Evolutionary conservation across 1,284 basidiomycete genomes (phyloP).

Genomic region (Polyporus tsugae): DNA sequence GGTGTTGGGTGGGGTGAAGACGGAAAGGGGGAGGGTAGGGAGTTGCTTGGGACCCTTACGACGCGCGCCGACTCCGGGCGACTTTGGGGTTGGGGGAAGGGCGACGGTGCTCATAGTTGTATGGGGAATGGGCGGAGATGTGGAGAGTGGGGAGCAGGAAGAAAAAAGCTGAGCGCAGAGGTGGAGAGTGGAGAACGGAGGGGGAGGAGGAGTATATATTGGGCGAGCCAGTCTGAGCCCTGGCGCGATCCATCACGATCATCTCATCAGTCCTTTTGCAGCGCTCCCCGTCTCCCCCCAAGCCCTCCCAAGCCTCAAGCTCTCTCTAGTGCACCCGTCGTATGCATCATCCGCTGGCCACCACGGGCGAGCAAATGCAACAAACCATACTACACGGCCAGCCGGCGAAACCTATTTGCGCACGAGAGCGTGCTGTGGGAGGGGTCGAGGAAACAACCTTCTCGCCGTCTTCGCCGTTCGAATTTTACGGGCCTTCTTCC

Average conservation of each 20-base stretch:
- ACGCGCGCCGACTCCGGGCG: constrained; percentile 55
- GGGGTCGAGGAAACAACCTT: not conserved
- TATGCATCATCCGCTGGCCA: not conserved
- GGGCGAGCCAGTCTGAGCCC: not conserved
- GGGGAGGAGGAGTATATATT: constrained; percentile 19
- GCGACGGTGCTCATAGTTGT: constrained; percentile 38
- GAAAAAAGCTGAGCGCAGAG: constrained; percentile 11
- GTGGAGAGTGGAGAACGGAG: constrained; percentile 11
- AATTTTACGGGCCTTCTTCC: constrained; percentile 1
- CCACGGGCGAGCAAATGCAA: not conserved
- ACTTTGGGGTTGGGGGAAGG: constrained; percentile 44
- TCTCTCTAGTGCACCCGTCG: not conserved
- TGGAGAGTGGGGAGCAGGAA: constrained; percentile 4
- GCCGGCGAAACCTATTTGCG: not conserved
- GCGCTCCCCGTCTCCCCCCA: constrained; percentile 21
- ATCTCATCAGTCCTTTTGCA: constrained; percentile 30
- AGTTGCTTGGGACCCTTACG: constrained; percentile 69
- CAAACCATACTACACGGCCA: not conserved
- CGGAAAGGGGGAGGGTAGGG: constrained; percentile 74
- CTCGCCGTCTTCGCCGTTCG: not conserved
- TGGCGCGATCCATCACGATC: constrained; percentile 31
- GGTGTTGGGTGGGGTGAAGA: constrained; percentile 73
- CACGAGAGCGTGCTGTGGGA: not conserved
- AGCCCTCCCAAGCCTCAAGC: no score
- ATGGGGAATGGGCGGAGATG: not conserved